These are phyloP conservation scores for Piper betle DNA, from an alignment of 164 flowering plant species.

Conservation along the genomic window DNA sequence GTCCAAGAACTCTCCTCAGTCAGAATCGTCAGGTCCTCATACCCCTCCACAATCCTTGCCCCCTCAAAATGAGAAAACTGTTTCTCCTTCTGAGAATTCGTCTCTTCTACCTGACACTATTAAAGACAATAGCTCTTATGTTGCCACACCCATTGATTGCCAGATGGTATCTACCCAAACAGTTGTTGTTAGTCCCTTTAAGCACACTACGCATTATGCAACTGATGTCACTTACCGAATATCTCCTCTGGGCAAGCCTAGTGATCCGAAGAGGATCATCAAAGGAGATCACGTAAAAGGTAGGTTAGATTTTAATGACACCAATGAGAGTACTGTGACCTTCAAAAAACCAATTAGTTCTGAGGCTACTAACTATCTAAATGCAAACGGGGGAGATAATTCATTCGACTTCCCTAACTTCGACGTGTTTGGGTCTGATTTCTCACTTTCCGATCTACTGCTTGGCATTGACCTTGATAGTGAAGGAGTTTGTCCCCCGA, in stretches of 20 bases:
- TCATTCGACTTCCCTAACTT: constrained; percentile 54
- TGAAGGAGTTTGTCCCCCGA: constrained; percentile 21
- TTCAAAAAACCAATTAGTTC: constrained; percentile 19
- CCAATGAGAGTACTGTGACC: constrained; percentile 23
- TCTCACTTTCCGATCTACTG: constrained; percentile 57
- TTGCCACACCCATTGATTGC: constrained; percentile 32
- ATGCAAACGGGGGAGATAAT: constrained; percentile 36
- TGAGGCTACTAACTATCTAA: constrained; percentile 28
- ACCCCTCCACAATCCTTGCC: constrained; percentile 55
- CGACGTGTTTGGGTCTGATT: constrained; percentile 49
- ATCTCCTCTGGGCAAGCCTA: constrained; percentile 49
- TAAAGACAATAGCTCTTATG: constrained; percentile 21
- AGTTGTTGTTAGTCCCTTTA: constrained; percentile 53
- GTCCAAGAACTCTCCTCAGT: constrained; percentile 31
- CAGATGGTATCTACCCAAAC: constrained; percentile 43
- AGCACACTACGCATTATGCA: constrained; percentile 31
- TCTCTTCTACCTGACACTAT: constrained; percentile 20
- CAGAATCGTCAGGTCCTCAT: constrained; percentile 42
- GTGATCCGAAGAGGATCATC: constrained; percentile 18
- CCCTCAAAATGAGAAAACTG: constrained; percentile 33
- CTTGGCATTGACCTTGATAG: constrained; percentile 44
- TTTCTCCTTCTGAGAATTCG: constrained; percentile 37
- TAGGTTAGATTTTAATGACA: constrained; percentile 68
- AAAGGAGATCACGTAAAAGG: constrained; percentile 76
- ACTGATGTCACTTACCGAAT: constrained; percentile 48